These are phyloP conservation scores for Chytriomyces sp. DNA, from an alignment of 192 early-diverging fungal genomes.

Conservation along the genomic window DNA sequence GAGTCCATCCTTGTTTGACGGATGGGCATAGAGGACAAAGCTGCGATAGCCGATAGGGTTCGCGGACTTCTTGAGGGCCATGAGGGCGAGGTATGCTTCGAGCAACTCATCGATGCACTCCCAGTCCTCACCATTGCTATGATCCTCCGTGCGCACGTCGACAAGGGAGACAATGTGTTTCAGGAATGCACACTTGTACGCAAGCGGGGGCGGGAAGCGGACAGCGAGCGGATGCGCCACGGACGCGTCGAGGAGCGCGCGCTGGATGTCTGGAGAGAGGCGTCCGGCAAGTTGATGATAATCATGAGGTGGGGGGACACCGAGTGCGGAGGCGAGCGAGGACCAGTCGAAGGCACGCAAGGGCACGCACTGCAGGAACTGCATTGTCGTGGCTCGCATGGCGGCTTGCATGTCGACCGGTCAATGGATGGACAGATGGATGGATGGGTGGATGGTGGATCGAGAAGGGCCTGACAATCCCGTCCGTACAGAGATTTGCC, in stretches of 20 bases:
- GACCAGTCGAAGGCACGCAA: neutral
- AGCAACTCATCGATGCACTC: conserved; percentile 19
- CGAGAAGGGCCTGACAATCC: too few species aligned
- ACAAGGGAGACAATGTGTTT: conserved; percentile 13
- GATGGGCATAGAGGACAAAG: neutral
- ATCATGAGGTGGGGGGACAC: too few species aligned
- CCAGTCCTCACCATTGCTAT: neutral
- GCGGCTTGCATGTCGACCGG: too few species aligned
- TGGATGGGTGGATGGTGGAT: too few species aligned
- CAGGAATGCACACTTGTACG: conserved; percentile 8
- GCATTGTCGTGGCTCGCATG: too few species aligned
- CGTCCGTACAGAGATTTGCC: too few species aligned
- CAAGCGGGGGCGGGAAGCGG: neutral
- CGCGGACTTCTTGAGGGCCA: neutral
- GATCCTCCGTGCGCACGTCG: neutral
- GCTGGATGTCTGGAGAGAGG: neutral
- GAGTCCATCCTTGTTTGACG: neutral
- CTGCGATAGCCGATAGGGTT: neutral
- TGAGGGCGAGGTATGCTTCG: conserved; percentile 5
- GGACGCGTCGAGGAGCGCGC: neutral
- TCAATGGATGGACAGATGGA: too few species aligned
- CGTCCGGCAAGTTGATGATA: too few species aligned
- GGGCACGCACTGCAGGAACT: too few species aligned
- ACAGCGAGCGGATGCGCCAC: conserved; percentile 4
- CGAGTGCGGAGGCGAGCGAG: too few species aligned